Evolutionary conservation across 225 moss, liverwort and hornwort genomes (phyloP), one percentile per base, ranked within the genome.

Genomic region (Marchantia paleacea): DNA sequence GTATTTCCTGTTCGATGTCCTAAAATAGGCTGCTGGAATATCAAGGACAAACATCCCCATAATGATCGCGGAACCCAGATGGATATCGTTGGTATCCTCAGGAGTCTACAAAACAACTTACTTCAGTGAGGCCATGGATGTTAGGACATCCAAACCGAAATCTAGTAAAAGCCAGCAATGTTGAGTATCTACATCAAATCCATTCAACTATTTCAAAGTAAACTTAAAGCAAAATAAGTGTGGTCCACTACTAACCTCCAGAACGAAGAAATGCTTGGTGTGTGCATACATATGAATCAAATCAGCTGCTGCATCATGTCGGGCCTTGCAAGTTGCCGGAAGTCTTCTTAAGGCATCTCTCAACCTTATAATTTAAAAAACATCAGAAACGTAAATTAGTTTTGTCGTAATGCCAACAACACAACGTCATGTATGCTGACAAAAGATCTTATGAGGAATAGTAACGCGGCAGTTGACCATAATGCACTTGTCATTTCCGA

Each of bases 251-350:
- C 92, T 91, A 73, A 99, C 97, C 77, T 95, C 89, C 65, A 88
- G 80, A 8, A 91, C 85, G 72, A 99, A 99, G 81, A 99, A 95
- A 82, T 85, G 71, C 82, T 91, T 91, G 22, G 99, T 99, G 73
- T 95, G 87, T 19, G 99, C 95, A 83, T 99, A 95, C 28, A 99
- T 81, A 83, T 99, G 99, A 87, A 99, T 92, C 85, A 99, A 84
- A 88, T 99, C 99, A 72, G 99, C 99, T 20, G 99, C 99, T 73
- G 95, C 95, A 85, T 99, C 99, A 81, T 99, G 99, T 81, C 99
- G 89, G 80, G 95, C 94, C 85, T 87, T 80, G 87, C 92, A 92
- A 52, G 95, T 94, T 76, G 92, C 91, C 76, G 92, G 91, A 63
- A 95, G 91, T 71, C 87, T 91, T 83, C 95, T 91, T 67, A 99